Evolutionary conservation across 768 basidiomycete genomes (phyloP), one percentile per base, ranked within the genome.

Genomic region (Rubroboletus pulcherrimus): DNA sequence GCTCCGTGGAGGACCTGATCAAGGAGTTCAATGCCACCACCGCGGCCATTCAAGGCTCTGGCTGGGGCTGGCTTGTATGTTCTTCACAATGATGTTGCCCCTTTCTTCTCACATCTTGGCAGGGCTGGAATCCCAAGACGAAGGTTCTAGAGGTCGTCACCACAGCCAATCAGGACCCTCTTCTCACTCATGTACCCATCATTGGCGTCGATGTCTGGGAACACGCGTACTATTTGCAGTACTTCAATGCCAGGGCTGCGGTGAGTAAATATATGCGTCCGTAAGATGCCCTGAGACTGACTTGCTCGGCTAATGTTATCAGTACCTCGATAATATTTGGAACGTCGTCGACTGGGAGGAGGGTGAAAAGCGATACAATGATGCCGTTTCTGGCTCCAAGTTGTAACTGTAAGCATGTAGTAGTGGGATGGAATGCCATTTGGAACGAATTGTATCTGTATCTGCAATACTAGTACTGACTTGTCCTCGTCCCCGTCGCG

Each of bases 121-220:
- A 91, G 90, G 94, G 91, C n/a, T 74, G 80, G 56, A 89, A 92
- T 75, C 81, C 84, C 24, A 56, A 66, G 55, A 83, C 79, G 54
- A 85, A 85, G 73, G 77, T 78, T 63, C 84, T 99, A 49, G 95
- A 97, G 76, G 81, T 97, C 57, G 73, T 82, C 49, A 95, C 97
- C 38, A 98, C 97, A 15, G 71, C 93, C 9, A 98, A 99, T 81
- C 97, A 98, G 78, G 95, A 98, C 69, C 94, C 94, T 53, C 82
- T 95, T 51, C 77, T 92, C 54, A 72, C 74, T 43, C 86, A 84
- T 66, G 75, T 83, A 46, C 93, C 93, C 52, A 80, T 97, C 75
- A 90, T 96, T 64, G 93, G 94, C 51, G 84, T 97, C 64, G 93
- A 95, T 62, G 86, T 95, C 68, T 96, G 94, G 93, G 93, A 96